phyloP scores from a whole-genome alignment of 2,329 filamentous ascomycete species.

The Arthroderma sp. region DNA sequence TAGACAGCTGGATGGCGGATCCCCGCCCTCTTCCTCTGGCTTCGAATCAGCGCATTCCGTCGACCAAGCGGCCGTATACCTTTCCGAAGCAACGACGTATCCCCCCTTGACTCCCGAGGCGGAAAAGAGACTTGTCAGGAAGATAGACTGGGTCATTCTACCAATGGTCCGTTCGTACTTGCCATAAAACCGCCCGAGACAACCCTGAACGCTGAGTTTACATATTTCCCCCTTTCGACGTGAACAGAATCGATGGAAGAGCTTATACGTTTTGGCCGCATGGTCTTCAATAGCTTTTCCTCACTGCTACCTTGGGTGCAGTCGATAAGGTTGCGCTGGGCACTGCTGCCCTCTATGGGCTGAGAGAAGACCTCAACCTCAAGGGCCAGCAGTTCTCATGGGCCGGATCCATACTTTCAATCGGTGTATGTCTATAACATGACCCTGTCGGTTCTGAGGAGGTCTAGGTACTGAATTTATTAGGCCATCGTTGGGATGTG shows the following conservation, averaged over 20 bases:
- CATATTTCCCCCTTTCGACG: too few relatives aligned
- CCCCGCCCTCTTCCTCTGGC: too few relatives aligned
- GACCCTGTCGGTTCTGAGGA: not conserved
- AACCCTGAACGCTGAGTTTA: not conserved
- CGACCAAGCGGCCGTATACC: constrained; percentile 18
- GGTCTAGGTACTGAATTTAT: not conserved
- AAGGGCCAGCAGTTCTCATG: constrained; percentile 40
- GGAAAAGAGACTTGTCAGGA: constrained; percentile 29
- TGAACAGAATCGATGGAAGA: too few relatives aligned
- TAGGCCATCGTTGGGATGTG: constrained; percentile 37
- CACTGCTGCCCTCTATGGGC: constrained; percentile 40
- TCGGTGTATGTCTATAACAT: constrained; percentile 11
- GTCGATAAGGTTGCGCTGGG: constrained; percentile 20
- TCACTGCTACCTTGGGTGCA: constrained; percentile 18
- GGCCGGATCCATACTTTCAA: constrained; percentile 24
- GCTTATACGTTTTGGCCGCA: too few relatives aligned
- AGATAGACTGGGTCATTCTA: constrained; percentile 45
- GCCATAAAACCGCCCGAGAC: not conserved
- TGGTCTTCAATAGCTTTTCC: constrained; percentile 11
- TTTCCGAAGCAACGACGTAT: constrained; percentile 12
- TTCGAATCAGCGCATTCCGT: constrained; percentile 1
- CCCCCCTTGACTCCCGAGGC: constrained; percentile 14
- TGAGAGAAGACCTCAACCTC: constrained; percentile 38
- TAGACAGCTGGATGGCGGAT: not conserved
- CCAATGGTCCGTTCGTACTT: constrained; percentile 38